These are phyloP conservation scores for Panicum virgatum DNA, from an alignment of 202 grass and related monocot species.

Conservation along the genomic window DNA sequence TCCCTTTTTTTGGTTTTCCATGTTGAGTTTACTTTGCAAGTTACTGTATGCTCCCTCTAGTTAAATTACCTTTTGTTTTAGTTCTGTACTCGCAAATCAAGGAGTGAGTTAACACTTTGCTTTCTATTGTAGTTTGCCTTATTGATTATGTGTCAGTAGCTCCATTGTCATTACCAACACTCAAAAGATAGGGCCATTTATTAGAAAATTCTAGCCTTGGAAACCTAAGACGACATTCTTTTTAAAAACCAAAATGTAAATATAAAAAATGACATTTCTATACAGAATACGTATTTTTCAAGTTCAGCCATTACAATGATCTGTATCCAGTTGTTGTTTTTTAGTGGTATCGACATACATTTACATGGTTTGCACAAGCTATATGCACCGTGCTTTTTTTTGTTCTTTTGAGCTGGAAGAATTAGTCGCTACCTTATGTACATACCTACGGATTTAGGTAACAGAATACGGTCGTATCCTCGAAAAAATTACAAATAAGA, in stretches of 20 bases:
- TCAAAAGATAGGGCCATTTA: not conserved
- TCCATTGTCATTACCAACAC: not conserved
- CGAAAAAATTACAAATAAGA: not conserved
- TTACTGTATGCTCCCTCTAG: not conserved
- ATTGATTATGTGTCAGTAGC: not conserved
- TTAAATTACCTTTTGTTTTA: not conserved
- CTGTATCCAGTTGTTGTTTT: not conserved
- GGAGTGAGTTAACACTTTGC: too few species aligned
- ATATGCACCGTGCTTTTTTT: not conserved
- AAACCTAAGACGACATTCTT: not conserved
- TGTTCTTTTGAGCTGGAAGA: not conserved
- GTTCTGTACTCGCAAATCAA: not conserved
- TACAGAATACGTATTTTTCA: not conserved
- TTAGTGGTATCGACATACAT: not conserved
- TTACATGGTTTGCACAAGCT: not conserved
- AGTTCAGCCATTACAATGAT: not conserved
- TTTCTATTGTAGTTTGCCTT: not conserved
- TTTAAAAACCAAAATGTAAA: not conserved
- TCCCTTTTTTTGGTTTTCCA: not conserved
- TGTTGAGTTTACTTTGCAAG: not conserved
- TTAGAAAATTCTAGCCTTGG: not conserved
- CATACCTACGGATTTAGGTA: not conserved
- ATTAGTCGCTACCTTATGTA: not conserved
- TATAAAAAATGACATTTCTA: not conserved
- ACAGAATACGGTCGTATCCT: not conserved